These are phyloP conservation scores for Capronia coronata DNA, from an alignment of 2,329 filamentous ascomycete genomes.

Conservation along the genomic window DNA sequence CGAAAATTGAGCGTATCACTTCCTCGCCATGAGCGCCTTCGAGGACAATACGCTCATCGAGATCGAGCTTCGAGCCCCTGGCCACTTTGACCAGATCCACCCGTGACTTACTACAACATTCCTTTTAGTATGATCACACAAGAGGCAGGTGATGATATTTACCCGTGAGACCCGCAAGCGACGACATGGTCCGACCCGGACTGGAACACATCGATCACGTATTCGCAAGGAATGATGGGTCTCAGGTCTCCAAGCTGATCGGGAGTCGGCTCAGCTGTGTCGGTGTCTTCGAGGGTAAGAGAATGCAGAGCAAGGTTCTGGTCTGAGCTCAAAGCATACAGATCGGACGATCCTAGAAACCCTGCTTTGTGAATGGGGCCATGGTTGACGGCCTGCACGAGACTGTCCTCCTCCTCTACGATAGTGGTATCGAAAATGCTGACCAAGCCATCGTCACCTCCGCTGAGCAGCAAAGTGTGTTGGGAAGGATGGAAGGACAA, in stretches of 20 bases:
- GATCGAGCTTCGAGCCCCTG: constrained; percentile 33
- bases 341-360: constrained; percentile 47
- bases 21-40: constrained; percentile 46
- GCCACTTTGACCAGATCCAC: constrained; percentile 37
- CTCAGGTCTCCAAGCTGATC: constrained; percentile 53
- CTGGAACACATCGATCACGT: constrained; percentile 50
- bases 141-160: neutral
- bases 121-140: neutral
- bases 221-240: constrained; percentile 50
- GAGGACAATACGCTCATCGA: constrained; percentile 38
- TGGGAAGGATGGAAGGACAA: constrained; percentile 49
- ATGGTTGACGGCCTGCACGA: constrained; percentile 58
- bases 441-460: constrained; percentile 57
- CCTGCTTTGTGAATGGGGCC: constrained; percentile 57
- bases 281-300: constrained; percentile 35
- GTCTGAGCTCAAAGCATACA: constrained; percentile 57
- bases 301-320: constrained; percentile 56
- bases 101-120: constrained; percentile 19
- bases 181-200: constrained; percentile 23
- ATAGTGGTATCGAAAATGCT: constrained; percentile 56
- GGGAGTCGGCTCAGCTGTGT: constrained; percentile 44
- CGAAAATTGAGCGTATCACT: constrained; percentile 41
- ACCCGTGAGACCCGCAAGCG: constrained; percentile 27
- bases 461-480: constrained; percentile 51
- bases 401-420: constrained; percentile 54